Conservation (phyloP, 345 rosid genomes). For the Populus nigra region DNA sequence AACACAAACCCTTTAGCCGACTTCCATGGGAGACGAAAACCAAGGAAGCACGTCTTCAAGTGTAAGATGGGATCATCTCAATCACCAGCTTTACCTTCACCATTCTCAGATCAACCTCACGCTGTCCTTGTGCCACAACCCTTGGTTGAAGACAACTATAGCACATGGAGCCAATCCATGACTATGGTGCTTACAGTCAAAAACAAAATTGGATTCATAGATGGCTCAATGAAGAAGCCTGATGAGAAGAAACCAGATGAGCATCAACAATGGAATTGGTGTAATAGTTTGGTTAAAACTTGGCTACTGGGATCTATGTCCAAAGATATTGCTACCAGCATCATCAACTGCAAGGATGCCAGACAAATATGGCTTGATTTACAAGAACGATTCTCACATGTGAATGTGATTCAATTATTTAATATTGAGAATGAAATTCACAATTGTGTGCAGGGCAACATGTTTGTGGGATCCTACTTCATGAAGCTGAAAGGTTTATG, state of each 20-base stretch:
- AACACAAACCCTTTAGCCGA: neutral
- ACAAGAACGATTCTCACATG: too few relatives aligned
- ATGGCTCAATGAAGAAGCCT: neutral
- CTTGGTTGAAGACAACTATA: too few relatives aligned
- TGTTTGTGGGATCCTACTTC: neutral
- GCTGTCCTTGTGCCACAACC: neutral
- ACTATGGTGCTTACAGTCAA: neutral
- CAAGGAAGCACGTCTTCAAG: neutral
- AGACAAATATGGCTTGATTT: neutral
- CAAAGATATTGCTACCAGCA: neutral
- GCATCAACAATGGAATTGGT: neutral
- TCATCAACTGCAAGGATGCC: neutral
- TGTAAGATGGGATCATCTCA: neutral
- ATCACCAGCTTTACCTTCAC: neutral
- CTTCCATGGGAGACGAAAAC: neutral
- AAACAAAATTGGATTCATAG: neutral
- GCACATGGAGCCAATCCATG: too few relatives aligned
- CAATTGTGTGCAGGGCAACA: neutral
- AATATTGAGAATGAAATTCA: slow-evolving; percentile 4
- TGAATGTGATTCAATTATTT: neutral
- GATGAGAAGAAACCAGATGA: neutral
- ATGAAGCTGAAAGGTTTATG: neutral
- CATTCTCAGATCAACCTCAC: neutral
- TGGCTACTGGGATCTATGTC: too few relatives aligned
- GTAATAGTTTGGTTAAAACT: neutral